These are phyloP conservation scores for Candida michaelii DNA, from an alignment of 805 yeast species.

Conservation along the genomic window DNA sequence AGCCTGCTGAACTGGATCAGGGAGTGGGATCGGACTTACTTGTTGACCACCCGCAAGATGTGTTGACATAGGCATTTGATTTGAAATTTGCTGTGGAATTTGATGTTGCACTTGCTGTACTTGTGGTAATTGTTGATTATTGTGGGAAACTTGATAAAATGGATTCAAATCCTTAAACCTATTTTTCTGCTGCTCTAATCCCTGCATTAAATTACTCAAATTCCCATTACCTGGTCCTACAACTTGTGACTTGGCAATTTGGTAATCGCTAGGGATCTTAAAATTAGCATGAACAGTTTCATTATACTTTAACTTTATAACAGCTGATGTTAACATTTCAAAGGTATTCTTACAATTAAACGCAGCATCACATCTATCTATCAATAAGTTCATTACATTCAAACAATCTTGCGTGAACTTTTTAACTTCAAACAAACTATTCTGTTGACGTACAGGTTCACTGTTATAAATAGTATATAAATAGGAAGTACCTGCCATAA, in stretches of 20 bases:
- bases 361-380: constrained; percentile 79
- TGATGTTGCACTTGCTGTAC: background rate
- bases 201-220: constrained; percentile 38
- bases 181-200: constrained; percentile 17
- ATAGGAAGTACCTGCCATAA: constrained; percentile 86
- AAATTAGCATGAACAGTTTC: constrained; percentile 28
- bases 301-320: constrained; percentile 56
- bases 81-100: background rate
- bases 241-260: constrained; percentile 19
- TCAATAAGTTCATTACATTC: constrained; percentile 57
- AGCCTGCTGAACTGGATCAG: no score
- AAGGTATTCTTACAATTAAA: constrained; percentile 67
- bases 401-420: constrained; percentile 56
- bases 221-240: constrained; percentile 40
- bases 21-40: no score
- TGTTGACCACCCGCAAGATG: no score
- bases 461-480: constrained; percentile 75
- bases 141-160: constrained; percentile 1
- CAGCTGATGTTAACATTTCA: constrained; percentile 70
- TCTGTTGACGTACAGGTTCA: constrained; percentile 46
- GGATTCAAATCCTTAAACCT: constrained; percentile 11
- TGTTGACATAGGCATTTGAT: no score
- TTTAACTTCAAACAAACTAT: constrained; percentile 44
- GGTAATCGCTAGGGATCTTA: constrained; percentile 20
- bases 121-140: background rate